These are phyloP conservation scores for Teratosphaeria gauchensis DNA, from an alignment of 2,329 filamentous ascomycete genomes.

Conservation along the genomic window DNA sequence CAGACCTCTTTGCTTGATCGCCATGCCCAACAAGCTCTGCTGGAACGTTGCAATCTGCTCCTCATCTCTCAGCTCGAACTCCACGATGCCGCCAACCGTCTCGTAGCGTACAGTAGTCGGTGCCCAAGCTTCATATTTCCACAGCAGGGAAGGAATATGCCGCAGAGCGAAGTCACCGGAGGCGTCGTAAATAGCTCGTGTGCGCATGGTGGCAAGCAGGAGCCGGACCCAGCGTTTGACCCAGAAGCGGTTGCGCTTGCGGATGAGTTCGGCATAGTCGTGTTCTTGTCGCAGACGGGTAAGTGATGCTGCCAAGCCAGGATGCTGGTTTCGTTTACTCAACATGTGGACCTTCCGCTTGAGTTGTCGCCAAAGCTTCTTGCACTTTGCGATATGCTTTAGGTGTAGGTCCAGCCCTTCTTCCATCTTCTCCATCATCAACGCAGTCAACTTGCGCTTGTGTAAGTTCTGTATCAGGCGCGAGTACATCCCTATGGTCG, in stretches of 20 bases:
- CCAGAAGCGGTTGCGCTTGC: constrained; percentile 13
- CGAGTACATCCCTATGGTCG: constrained; percentile 49
- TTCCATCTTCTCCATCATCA: constrained; percentile 17
- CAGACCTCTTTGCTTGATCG: not conserved
- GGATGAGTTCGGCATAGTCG: constrained; percentile 11
- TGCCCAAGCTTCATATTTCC: constrained; percentile 14
- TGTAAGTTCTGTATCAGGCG: constrained; percentile 20
- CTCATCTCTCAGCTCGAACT: constrained; percentile 12
- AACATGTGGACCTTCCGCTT: not conserved
- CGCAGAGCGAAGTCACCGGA: constrained; percentile 3
- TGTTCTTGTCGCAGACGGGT: constrained; percentile 3
- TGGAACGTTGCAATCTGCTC: constrained; percentile 4
- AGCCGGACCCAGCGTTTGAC: constrained; percentile 21
- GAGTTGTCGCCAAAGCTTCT: not conserved
- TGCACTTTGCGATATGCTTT: not conserved
- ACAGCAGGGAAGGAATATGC: constrained; percentile 18
- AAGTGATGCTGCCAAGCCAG: not conserved
- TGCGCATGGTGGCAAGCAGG: constrained; percentile 10
- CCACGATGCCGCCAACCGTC: constrained; percentile 20
- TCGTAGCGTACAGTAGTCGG: constrained; percentile 18
- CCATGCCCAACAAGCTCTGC: not conserved
- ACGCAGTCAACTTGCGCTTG: constrained; percentile 3
- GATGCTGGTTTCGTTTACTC: not conserved
- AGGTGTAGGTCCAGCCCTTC: constrained; percentile 11
- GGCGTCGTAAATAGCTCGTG: not conserved